Conservation (phyloP, 2,329 filamentous ascomycete species). For the Calonectria hongkongensis region DNA sequence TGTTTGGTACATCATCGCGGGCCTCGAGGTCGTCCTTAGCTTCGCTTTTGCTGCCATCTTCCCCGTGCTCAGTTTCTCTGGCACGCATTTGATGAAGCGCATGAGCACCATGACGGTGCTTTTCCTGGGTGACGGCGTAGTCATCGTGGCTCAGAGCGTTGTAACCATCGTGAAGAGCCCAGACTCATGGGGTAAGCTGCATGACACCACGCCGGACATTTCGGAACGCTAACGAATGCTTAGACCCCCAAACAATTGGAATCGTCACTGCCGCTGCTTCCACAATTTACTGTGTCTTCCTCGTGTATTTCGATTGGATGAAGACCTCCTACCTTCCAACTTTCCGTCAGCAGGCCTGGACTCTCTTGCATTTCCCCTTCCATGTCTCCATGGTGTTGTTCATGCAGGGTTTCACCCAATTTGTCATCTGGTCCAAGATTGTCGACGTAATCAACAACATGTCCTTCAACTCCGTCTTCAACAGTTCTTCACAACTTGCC, state of each 20-base stretch:
- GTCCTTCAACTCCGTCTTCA: constrained; percentile 36
- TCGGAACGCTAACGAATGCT: constrained; percentile 33
- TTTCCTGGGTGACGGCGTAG: constrained; percentile 79
- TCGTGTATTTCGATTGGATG: constrained; percentile 77
- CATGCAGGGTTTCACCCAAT: constrained; percentile 77
- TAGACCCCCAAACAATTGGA: constrained; percentile 63
- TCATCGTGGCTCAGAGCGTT: constrained; percentile 72
- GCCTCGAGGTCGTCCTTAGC: constrained; percentile 70
- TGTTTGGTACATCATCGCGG: constrained; percentile 73
- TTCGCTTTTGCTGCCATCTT: constrained; percentile 73
- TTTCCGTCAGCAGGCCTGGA: constrained; percentile 76
- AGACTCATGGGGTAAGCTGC: constrained; percentile 62
- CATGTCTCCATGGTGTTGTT: constrained; percentile 78
- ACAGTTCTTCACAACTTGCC: constrained; percentile 36
- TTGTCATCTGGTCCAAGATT: constrained; percentile 68
- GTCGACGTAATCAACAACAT: constrained; percentile 56
- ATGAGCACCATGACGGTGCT: constrained; percentile 79
- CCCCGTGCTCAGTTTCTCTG: constrained; percentile 75
- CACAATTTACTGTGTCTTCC: constrained; percentile 68
- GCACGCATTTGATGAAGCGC: constrained; percentile 78
- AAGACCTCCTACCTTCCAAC: constrained; percentile 76
- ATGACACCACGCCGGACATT: fast-evolving
- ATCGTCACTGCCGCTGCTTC: constrained; percentile 62
- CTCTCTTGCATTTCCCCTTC: constrained; percentile 76
- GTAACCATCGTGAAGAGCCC: constrained; percentile 68